Evolutionary conservation across 495 filamentous ascomycete species (phyloP).

Genomic region (Opeltia flavorubescens): DNA sequence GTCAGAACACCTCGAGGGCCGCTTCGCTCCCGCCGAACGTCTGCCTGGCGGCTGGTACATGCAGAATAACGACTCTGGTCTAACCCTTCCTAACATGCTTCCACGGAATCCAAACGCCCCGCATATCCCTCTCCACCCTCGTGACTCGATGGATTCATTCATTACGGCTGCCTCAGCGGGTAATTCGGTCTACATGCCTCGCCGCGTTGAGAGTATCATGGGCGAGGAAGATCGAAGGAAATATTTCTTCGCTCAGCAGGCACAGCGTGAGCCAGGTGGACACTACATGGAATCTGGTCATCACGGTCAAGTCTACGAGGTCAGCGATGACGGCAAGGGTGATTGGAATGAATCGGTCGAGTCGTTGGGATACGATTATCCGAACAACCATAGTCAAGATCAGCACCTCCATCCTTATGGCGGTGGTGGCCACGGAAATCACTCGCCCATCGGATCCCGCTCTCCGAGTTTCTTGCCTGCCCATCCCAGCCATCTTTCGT

Average conservation of each 20-base stretch:
- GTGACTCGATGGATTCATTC: slow-evolving; percentile 59
- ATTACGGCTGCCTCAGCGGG: slow-evolving; percentile 43
- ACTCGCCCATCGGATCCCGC: background rate
- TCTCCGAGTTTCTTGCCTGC: slow-evolving; percentile 1
- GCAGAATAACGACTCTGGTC: slow-evolving; percentile 22
- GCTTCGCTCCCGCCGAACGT: slow-evolving; percentile 25
- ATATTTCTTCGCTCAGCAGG: slow-evolving; percentile 52
- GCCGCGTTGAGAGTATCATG: slow-evolving; percentile 72
- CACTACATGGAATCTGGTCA: slow-evolving; percentile 28
- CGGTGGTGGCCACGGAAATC: background rate
- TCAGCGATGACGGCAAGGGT: slow-evolving; percentile 34
- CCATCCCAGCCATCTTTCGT: background rate
- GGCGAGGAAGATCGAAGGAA: slow-evolving; percentile 62
- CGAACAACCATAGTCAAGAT: slow-evolving; percentile 5
- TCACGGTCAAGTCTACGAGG: slow-evolving; percentile 36
- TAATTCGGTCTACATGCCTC: slow-evolving; percentile 57
- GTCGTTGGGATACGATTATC: slow-evolving; percentile 11
- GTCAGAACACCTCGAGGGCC: slow-evolving; percentile 56
- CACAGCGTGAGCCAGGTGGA: slow-evolving; percentile 36
- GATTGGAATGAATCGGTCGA: slow-evolving; percentile 32
- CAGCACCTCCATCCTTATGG: background rate
- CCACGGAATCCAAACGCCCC: slow-evolving; percentile 32
- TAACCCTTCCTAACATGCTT: slow-evolving; percentile 24
- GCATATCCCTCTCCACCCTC: slow-evolving; percentile 39
- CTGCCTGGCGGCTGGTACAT: slow-evolving; percentile 41